Base-by-base conservation (phyloP, 768 basidiomycete genomes). In the Coprinellus micaceus region DNA sequence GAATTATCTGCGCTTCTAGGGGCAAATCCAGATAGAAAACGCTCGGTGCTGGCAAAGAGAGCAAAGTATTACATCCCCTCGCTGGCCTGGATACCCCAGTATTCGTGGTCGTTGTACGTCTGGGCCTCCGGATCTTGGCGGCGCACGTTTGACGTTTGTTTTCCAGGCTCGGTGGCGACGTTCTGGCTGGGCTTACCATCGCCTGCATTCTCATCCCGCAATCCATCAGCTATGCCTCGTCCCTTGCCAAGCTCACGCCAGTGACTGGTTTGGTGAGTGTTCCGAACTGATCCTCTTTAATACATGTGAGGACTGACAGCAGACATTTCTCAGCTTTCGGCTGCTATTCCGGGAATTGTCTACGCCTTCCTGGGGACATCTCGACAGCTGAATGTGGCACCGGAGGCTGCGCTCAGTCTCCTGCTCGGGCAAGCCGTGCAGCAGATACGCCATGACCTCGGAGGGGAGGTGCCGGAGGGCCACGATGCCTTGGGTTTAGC, bases 351-450 rank as follows among this genome's bases (percentile, higher is more conserved):
- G 6, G 88, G 88, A 12, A 82, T 95, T n/a, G 73, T 89, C 11
- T 98, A 97, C 67, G 91, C 90, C 5, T 75, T 96, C n/a, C 79
- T 97, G 3, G 95, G 95, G 17, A 91, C 89, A 24, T 94, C 85
- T 11, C 77, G 83, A 26, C 89, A 89, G 60, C 80, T 91, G 9
- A 91, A 87, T 60, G 89, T 91, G 37, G 92, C 88, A 2, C 89
- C 95, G 2, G 94, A 98, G 66, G 94, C 95, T 1, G 85, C 94
- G 1, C 75, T 97, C 9, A 90, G 87, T 59, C 74, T 98, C 33
- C 78, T 98, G 3, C 81, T 97, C 28, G 94, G 94, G 5, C 94
- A 96, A 71, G 85, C 92, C 3, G 77, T 97, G 26, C 78, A 83
- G 30, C 87, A 91, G 15, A 78, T 84, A 52, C 77, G 88, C 9